Evolutionary conservation across 1,139 yeast species (phyloP).

Genomic region (Nakaseomyces bracarensis): DNA sequence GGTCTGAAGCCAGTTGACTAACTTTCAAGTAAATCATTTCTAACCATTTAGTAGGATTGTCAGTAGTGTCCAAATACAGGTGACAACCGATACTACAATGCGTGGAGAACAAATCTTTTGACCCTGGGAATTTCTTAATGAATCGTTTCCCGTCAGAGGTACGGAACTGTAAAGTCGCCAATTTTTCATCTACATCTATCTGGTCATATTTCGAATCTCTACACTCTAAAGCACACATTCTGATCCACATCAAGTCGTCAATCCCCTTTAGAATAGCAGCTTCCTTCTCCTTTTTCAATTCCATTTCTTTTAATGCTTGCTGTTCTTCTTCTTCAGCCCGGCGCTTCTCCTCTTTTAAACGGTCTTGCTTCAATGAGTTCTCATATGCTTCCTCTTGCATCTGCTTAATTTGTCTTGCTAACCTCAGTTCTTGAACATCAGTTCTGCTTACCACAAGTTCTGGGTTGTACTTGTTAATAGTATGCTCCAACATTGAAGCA

Average conservation of each 20-base stretch:
- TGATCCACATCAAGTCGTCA: conserved; percentile 21
- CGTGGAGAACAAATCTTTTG: conserved; percentile 47
- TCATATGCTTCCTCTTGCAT: conserved; percentile 35
- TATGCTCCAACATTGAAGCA: conserved; percentile 23
- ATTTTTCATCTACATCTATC: conserved; percentile 11
- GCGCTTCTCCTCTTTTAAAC: conserved; percentile 24
- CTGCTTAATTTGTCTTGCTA: conserved; percentile 34
- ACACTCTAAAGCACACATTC: conserved; percentile 15
- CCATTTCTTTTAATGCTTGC: conserved; percentile 12
- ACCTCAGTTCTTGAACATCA: conserved; percentile 32
- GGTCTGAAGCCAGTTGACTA: not conserved
- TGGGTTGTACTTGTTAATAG: conserved; percentile 31
- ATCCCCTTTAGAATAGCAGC: conserved; percentile 8
- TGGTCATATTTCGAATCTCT: conserved; percentile 6
- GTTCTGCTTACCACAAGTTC: conserved; percentile 33
- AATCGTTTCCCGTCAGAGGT: conserved; percentile 55
- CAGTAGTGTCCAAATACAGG: conserved; percentile 19
- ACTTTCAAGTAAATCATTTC: not conserved
- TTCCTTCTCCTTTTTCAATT: conserved; percentile 12
- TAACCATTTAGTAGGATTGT: conserved; percentile 2
- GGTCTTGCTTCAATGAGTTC: conserved; percentile 33
- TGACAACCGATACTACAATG: conserved; percentile 54
- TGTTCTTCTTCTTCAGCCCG: conserved; percentile 9
- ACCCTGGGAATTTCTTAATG: conserved; percentile 45
- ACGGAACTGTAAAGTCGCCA: conserved; percentile 38